These are phyloP conservation scores for Saturnispora kantuleensis DNA, from an alignment of 805 yeast genomes.

Conservation along the genomic window DNA sequence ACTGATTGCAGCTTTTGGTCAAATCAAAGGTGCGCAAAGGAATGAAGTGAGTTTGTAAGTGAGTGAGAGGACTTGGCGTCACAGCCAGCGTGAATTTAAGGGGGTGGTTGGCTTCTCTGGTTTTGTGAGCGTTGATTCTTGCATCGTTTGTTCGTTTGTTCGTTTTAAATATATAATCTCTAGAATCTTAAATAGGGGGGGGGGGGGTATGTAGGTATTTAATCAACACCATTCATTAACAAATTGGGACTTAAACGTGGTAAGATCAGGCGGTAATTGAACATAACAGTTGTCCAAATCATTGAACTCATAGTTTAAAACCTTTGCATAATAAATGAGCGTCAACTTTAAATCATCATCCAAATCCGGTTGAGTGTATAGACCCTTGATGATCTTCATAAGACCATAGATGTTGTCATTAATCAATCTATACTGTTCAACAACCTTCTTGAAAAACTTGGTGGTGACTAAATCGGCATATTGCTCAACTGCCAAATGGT, in stretches of 20 bases:
- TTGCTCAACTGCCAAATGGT: slow-evolving; percentile 18
- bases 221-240: not conserved
- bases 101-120: too few species aligned
- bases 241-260: slow-evolving; percentile 18
- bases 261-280: slow-evolving; percentile 23
- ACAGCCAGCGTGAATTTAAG: too few species aligned
- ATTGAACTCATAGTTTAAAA: slow-evolving; percentile 26
- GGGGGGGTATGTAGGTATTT: not conserved
- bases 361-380: slow-evolving; percentile 1
- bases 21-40: too few species aligned
- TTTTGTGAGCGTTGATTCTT: too few species aligned
- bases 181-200: not conserved
- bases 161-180: too few species aligned
- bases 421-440: slow-evolving; percentile 27
- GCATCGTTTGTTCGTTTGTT: too few species aligned
- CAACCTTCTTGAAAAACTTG: slow-evolving; percentile 20
- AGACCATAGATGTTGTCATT: slow-evolving; percentile 29
- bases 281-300: slow-evolving; percentile 29
- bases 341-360: slow-evolving; percentile 15
- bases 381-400: slow-evolving; percentile 20
- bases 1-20: too few species aligned
- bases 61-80: too few species aligned
- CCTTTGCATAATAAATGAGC: slow-evolving; percentile 21
- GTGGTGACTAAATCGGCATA: slow-evolving; percentile 15
- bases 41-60: too few species aligned